Percentiles rank a stretch among this genome's conserved stretches.
phyloP scores from a whole-genome alignment of 148 eudicot species.

The Rhododendron molle region DNA sequence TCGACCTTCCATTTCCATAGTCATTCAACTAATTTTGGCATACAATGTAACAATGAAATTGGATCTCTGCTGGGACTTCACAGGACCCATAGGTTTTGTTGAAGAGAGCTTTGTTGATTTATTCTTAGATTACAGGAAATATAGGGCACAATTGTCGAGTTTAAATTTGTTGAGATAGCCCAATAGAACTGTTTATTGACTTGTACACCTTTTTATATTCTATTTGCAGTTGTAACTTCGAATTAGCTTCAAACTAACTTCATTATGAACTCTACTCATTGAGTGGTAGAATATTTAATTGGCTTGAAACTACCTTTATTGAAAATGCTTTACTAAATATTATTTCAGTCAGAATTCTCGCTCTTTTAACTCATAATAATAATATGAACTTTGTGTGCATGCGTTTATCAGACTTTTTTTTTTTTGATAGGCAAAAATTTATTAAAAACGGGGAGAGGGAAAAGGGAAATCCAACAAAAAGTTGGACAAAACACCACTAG shows the following conservation, averaged over 20 bases:
- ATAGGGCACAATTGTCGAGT: not conserved
- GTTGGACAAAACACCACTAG: too few species aligned
- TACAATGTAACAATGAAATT: not conserved
- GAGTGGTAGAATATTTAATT: not conserved
- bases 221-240: not conserved
- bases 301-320: not conserved
- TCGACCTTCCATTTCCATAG: not conserved
- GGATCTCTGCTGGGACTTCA: not conserved
- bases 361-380: not conserved
- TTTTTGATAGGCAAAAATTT: too few species aligned
- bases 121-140: not conserved
- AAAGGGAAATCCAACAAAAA: too few species aligned
- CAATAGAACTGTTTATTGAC: not conserved
- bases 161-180: not conserved
- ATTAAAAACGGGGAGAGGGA: too few species aligned
- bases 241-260: not conserved
- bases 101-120: conserved; percentile 3
- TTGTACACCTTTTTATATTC: not conserved
- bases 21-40: conserved; percentile 3
- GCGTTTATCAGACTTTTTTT: not conserved
- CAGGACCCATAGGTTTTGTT: not conserved
- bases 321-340: not conserved
- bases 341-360: not conserved
- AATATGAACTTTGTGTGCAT: not conserved
- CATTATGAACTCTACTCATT: not conserved